Evolutionary conservation across 1,284 basidiomycete genomes (phyloP), one percentile per base, ranked within the genome.

Genomic region (Rhodotorula sp.): DNA sequence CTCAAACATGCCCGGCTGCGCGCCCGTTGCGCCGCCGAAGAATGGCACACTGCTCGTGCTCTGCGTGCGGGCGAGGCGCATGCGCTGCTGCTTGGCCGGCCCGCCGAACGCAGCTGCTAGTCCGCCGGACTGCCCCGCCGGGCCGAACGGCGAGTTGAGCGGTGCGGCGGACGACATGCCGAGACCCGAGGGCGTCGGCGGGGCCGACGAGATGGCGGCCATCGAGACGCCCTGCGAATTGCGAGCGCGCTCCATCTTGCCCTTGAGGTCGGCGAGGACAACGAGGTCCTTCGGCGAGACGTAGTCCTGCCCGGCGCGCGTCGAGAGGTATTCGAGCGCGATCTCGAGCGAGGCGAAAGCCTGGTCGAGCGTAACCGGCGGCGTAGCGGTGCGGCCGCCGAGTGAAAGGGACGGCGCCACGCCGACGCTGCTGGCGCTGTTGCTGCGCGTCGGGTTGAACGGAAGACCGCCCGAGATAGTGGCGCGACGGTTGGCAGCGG

Each of bases 401-500:
- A 55, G 57, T 44, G 72, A 66, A 23, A 55, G 46, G 27, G 64
- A 63, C 9, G 64, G 41, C 3, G 57, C 27, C 49, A 66, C 54
- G 25, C 60, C 66, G 34, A 54, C 44, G 41, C 46, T 46, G 14
- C 44, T 46, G 4, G 27, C 45, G 27, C 17, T 53, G 42, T 25
- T 55, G 50, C 49, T 42, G 48, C 67, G 48, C 23, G 53, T n/a
- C 27, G 41, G 17, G 60, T 50, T 52, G 63, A 74, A 76, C 4
- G 74, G 67, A 9, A 67, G 59, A 19, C 72, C 74, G 34, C 74
- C 74, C 17, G 74, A 76, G 61, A 76, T 76, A 25, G 72, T 76
- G 5, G 68, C 64, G 41, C 74, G 69, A 8, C 74, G 69, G 44
- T 25, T 50, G 25, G 17, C 13, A n/a, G 52, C 42, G 50, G 49